Base-by-base conservation (phyloP, 2,329 filamentous ascomycete genomes). In the Orbilia quercus region DNA sequence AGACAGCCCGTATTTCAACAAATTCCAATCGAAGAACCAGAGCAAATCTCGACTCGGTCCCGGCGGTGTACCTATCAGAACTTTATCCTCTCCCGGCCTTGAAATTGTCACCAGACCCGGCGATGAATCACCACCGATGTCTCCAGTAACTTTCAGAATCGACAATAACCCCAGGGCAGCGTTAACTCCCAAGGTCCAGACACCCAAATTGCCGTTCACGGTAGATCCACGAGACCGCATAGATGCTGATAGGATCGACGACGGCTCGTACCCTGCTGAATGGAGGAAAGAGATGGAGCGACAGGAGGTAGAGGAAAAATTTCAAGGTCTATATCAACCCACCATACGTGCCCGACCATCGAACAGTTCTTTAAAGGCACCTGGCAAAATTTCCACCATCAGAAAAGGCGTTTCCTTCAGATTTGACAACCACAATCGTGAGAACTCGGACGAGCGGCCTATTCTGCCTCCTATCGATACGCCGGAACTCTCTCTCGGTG, bases 241-340 rank as follows among this genome's bases (percentile, higher is more conserved):
- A 40, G 69, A 73, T 34, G 59, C 59, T 12, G 69, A 66, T 38
- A 50, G 54, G 4, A 38, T 34, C 12, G 42, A 60, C 22, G 69
- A 73, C 34, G 69, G 59, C 9, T 55, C 69, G 23, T 73, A 73
- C 18, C 69, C 69, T 3, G 7, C 36, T 2, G 69, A 73, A 48
- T 73, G 69, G 69, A 66, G 53, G 42, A 14, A 31, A 20, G 60
- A 73, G 36, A 73, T 73, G 60, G 69, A 73, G 28, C 44, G 54
- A 31, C 60, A 66, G 28, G 54, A 54, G 7, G 16, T 38, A 7
- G 69, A 73, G 38, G 69, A 66, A 7, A 54, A 23, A n/a, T n/a
- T n/a, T 12, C 34, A 25, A 9, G 2, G 7, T 18, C 54, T 28
- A 11, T 34, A 45, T 18, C 53, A 62, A 12, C 36, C 40, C 12